Evolutionary conservation across 2,329 filamentous ascomycete genomes (phyloP).

Genomic region (Phaeosphaeria sp.): DNA sequence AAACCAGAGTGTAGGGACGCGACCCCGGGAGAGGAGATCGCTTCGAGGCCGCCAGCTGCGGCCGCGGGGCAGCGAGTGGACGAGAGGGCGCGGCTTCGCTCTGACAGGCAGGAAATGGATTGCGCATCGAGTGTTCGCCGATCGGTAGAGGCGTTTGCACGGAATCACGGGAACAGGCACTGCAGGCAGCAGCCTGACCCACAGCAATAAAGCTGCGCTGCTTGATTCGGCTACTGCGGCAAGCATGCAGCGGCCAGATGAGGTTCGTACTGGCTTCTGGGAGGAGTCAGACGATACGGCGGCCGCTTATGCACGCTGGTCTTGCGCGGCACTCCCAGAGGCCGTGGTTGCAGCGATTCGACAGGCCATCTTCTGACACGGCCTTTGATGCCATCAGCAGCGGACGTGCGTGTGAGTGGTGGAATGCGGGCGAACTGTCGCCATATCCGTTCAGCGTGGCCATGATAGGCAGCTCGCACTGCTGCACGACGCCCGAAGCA

Average conservation of each 20-base stretch:
- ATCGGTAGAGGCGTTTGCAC: constrained; percentile 27
- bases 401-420: constrained; percentile 31
- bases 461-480: constrained; percentile 32
- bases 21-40: constrained; percentile 30
- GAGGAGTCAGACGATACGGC: constrained; percentile 47
- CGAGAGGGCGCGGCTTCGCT: background rate
- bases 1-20: constrained; percentile 26
- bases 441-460: constrained; percentile 29
- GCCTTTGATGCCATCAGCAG: constrained; percentile 42
- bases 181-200: constrained; percentile 13
- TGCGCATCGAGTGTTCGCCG: constrained; percentile 28
- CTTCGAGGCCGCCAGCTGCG: constrained; percentile 14
- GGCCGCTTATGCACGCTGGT: constrained; percentile 45
- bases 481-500: constrained; percentile 1
- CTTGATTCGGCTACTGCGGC: constrained; percentile 46
- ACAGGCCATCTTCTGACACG: constrained; percentile 39
- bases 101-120: constrained; percentile 24
- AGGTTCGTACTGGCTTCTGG: constrained; percentile 15
- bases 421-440: constrained; percentile 15
- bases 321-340: constrained; percentile 27
- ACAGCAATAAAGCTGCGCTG: constrained; percentile 34
- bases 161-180: constrained; percentile 20
- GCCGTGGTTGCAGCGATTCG: constrained; percentile 36
- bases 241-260: constrained; percentile 35
- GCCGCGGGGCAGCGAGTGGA: constrained; percentile 17